Base-by-base conservation (phyloP, 768 basidiomycete species). In the Suillus cothurnatus region DNA sequence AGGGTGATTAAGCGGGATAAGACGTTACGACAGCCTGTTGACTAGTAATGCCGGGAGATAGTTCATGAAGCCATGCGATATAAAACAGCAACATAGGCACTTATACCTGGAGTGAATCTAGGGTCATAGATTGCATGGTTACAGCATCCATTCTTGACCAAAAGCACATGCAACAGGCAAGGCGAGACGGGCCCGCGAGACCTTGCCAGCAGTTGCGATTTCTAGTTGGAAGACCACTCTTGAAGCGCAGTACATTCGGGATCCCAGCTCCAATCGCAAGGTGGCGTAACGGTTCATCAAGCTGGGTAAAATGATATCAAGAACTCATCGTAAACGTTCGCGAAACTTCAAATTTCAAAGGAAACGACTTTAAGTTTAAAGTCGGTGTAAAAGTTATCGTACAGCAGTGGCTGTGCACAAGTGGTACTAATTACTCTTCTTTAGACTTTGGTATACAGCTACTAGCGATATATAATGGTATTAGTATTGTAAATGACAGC, bases 351-450 rank as follows among this genome's bases (percentile, higher is more conserved):
- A n/a, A n/a, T n/a, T n/a, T n/a, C n/a, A n/a, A n/a, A n/a, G n/a
- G n/a, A 7, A 50, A 50, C 7, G 49, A 50, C 26, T n/a, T n/a
- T 49, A 49, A 14, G 47, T 47, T n/a, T n/a, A n/a, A n/a, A n/a
- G n/a, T n/a, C n/a, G n/a, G n/a, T n/a, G n/a, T n/a, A n/a, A n/a
- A n/a, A n/a, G n/a, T n/a, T n/a, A n/a, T n/a, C n/a, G n/a, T n/a
- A n/a, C n/a, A n/a, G n/a, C n/a, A n/a, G 53, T 55, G 53, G 53
- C 31, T 55, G 53, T 52, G 50, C 50, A 47, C 21, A 23, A 19
- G 31, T 17, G 14, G n/a, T n/a, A n/a, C 32, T 14, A 52, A 52
- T 52, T 31, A 28, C 50, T 52, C 50, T 31, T 17, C 50, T 52
- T 14, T 12, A 11, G 11, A 4, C 21, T n/a, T n/a, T n/a, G n/a